Conservation (phyloP, 805 yeast genomes). For the Kodamaea hsintzibuensis region DNA sequence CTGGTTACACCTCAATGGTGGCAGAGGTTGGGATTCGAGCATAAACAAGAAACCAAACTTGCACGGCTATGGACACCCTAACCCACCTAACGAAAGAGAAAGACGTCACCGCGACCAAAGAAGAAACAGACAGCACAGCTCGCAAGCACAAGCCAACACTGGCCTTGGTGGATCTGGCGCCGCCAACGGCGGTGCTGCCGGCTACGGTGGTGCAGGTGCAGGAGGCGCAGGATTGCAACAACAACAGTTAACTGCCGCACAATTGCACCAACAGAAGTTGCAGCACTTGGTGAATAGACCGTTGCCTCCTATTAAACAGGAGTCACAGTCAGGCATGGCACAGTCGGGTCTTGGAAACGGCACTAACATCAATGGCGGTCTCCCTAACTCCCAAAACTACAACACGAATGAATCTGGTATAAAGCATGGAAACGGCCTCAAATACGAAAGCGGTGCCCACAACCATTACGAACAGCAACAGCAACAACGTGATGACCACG, state of each 20-base stretch:
- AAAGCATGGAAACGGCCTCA: constrained; percentile 15
- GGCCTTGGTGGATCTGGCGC: constrained; percentile 14
- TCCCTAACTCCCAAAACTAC: constrained; percentile 24
- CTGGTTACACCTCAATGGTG: constrained; percentile 79
- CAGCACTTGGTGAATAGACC: constrained; percentile 51
- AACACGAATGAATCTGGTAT: constrained; percentile 15
- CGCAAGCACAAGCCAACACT: constrained; percentile 18
- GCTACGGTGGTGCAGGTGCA: constrained; percentile 6
- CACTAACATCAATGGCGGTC: constrained; percentile 19
- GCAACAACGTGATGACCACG: constrained; percentile 26
- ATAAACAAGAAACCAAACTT: constrained; percentile 76
- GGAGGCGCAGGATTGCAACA: constrained; percentile 20
- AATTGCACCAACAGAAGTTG: constrained; percentile 49
- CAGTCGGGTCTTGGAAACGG: constrained; percentile 14
- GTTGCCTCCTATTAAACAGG: constrained; percentile 49
- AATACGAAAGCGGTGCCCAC: constrained; percentile 15
- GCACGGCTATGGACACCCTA: constrained; percentile 80
- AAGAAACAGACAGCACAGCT: constrained; percentile 39
- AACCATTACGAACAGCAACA: constrained; percentile 44
- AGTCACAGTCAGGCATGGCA: constrained; percentile 22
- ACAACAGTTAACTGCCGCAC: constrained; percentile 45
- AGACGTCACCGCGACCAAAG: constrained; percentile 49
- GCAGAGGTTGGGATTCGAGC: constrained; percentile 78
- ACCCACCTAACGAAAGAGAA: constrained; percentile 51
- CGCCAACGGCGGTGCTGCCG: constrained; percentile 9